Percentiles rank a stretch among this genome's conserved stretches.
phyloP scores from a whole-genome alignment of 768 basidiomycete genomes.

The Hydnomerulius pinastri region DNA sequence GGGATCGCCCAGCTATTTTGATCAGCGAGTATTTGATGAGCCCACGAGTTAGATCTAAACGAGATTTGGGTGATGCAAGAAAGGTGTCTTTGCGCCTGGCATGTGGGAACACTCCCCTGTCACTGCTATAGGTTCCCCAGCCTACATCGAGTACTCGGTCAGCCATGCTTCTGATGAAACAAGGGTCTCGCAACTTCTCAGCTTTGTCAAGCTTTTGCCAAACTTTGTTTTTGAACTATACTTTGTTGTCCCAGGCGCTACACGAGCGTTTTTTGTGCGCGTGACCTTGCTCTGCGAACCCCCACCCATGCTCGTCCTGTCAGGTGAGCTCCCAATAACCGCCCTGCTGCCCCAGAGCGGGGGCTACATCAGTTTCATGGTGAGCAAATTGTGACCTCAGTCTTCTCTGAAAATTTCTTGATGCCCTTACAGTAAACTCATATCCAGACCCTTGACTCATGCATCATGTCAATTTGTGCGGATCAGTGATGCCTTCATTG shows the following conservation, averaged over 20 bases:
- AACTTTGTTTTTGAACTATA: neutral
- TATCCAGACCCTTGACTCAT: slow-evolving; percentile 20
- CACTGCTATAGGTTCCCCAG: neutral
- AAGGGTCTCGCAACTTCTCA: neutral
- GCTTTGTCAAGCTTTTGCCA: neutral
- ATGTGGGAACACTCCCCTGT: neutral
- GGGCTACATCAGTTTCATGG: neutral
- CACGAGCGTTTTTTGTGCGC: neutral
- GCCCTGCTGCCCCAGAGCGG: neutral
- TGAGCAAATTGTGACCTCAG: neutral
- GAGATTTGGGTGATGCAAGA: slow-evolving; percentile 7
- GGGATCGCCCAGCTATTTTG: slow-evolving; percentile 12
- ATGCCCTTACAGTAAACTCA: slow-evolving; percentile 11
- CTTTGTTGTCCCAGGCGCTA: neutral
- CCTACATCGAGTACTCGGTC: neutral
- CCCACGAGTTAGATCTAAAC: slow-evolving; percentile 11
- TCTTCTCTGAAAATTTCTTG: neutral
- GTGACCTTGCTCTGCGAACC: neutral
- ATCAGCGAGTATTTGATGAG: slow-evolving; percentile 1
- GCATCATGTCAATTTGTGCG: slow-evolving; percentile 7
- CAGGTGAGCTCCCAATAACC: neutral
- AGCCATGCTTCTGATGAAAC: neutral
- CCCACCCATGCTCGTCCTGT: neutral
- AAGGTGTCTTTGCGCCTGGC: slow-evolving; percentile 8
- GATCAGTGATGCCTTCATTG: slow-evolving; percentile 17